Evolutionary conservation across 345 rosid genomes (phyloP), one percentile per base, ranked within the genome.

Genomic region (Cardamine resedifolia): DNA sequence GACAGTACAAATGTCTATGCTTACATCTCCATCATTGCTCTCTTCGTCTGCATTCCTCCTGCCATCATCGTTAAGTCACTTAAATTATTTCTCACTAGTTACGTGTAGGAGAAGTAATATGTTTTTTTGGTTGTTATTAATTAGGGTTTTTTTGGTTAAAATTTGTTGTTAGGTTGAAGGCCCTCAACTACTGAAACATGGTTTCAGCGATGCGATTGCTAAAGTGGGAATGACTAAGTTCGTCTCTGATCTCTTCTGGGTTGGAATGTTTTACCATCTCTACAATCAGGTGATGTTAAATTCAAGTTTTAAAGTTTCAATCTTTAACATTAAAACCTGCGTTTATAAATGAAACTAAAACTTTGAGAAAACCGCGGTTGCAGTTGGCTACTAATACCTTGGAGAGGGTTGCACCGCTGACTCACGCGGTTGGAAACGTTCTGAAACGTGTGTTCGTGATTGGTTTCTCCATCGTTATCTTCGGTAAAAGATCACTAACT

Each of bases 401-500:
- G 83, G 99, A 94, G 85, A 83, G 99, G 79, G 97, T 94, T 64
- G 96, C 97, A 45, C 97, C 99, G 26, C 91, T 94, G 58, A 94
- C 99, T 12, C 99, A 94, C 66, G 99, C 97, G 3, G 96, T 94
- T 64, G 99, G 99, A 66, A 94, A 94, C 80, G 99, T 94, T 80
- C 85, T 94, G 83, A 94, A 94, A 80, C 95, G 99, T 76, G 99
- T 91, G 45, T 91, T 94, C 48, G 99, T 94, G 60, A 94, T 94
- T 14, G 99, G 96, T 36, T 94, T 94, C 86, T 88, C 99, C 47
- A 91, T 94, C 76, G 23, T 94, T 20, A 38, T 70, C 77, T 91
- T 94, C 43, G 99, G 99, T 94, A 80, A 80, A 72, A 47, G 5
- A 59, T 18, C 16, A 64, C 58, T n/a, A 44, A 64, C 58, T 64